Conservation (phyloP, 306 rosid genomes). For the Cucumis cinereus region DNA sequence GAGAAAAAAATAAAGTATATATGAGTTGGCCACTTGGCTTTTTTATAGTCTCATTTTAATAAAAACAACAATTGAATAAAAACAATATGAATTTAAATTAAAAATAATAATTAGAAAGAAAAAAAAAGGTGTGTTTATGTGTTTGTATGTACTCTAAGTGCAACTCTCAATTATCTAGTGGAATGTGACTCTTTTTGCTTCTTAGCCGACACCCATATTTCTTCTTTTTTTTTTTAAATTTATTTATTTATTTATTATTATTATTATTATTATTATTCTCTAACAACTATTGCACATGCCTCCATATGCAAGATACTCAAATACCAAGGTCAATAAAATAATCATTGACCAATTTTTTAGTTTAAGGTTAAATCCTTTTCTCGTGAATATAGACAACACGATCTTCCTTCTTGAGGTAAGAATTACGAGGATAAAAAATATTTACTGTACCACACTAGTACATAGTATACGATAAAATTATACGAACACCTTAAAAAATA, state of each 20-base stretch:
- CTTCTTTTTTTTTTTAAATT: too few species aligned
- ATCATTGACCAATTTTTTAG: neutral
- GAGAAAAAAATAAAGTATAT: neutral
- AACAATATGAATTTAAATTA: neutral
- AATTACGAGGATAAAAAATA: too few species aligned
- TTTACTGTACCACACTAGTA: too few species aligned
- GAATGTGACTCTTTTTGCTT: neutral
- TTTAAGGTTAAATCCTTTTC: too few species aligned
- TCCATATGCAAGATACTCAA: slow-evolving; percentile 2
- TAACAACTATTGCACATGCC: slow-evolving; percentile 1
- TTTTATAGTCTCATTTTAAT: neutral
- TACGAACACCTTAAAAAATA: too few species aligned
- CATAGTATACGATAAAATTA: too few species aligned
- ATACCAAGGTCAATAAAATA: neutral
- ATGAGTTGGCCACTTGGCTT: neutral
- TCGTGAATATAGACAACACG: too few species aligned
- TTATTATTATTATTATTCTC: neutral
- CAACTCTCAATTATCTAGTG: neutral
- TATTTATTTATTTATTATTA: too few species aligned
- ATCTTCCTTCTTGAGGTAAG: too few species aligned
- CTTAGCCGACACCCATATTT: neutral
- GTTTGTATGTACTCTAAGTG: neutral
- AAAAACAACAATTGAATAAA: neutral
- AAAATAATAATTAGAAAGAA: neutral
- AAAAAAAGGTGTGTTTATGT: neutral